Evolutionary conservation across 176 grass and related monocot species (phyloP).

Genomic region (Aegilops longissima): DNA sequence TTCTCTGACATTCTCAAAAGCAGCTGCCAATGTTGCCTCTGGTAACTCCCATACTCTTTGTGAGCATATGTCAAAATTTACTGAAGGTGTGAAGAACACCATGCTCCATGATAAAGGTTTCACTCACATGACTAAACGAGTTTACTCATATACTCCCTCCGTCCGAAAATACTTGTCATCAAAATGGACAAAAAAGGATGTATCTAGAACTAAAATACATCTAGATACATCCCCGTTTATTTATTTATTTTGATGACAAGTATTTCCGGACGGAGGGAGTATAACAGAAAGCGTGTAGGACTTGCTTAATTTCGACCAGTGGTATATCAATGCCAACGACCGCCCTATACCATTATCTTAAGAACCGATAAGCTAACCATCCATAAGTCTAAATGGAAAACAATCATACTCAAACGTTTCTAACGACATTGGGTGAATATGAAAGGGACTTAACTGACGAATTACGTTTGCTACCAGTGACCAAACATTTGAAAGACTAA

Average conservation of each 20-base stretch:
- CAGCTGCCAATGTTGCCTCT: not conserved
- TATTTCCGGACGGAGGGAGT: too few species aligned
- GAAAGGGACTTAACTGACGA: not conserved
- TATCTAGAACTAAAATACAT: too few species aligned
- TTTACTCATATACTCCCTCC: too few species aligned
- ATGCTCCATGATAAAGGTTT: not conserved
- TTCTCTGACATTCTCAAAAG: not conserved
- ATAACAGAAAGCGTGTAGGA: not conserved
- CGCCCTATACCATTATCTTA: not conserved
- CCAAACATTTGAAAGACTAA: slow-evolving; percentile 1
- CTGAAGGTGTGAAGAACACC: not conserved
- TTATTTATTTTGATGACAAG: too few species aligned
- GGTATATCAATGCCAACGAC: too few species aligned
- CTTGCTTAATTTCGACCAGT: not conserved
- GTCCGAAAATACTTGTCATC: too few species aligned
- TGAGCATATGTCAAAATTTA: not conserved
- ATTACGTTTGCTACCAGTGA: not conserved
- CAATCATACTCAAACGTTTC: not conserved
- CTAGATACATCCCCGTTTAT: too few species aligned
- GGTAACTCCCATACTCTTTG: not conserved
- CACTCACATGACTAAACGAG: not conserved
- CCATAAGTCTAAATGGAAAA: not conserved
- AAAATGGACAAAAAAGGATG: too few species aligned
- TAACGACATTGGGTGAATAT: not conserved
- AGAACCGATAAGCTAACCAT: not conserved